Evolutionary conservation across 805 yeast genomes (phyloP).

Genomic region (Cyberlindnera japonica): DNA sequence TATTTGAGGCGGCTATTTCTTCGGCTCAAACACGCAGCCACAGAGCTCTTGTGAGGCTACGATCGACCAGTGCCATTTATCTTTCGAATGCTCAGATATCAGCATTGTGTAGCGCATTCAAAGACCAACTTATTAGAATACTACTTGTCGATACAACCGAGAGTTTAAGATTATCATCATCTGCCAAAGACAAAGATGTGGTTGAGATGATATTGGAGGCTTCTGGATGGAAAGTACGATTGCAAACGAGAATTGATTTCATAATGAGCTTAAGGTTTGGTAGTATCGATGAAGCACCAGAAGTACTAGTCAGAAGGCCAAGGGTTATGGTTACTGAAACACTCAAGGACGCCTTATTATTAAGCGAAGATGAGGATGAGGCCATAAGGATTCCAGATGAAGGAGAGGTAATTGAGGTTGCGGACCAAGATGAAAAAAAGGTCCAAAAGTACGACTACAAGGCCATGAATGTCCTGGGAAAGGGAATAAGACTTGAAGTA

Average conservation of each 20-base stretch:
- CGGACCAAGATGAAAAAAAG: conserved; percentile 16
- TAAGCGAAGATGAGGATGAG: conserved; percentile 14
- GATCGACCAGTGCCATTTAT: conserved; percentile 14
- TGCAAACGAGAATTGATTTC: conserved; percentile 12
- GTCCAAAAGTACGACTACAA: conserved; percentile 21
- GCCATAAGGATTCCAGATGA: conserved; percentile 19
- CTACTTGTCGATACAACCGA: conserved; percentile 18
- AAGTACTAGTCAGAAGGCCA: conserved; percentile 17
- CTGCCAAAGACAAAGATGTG: conserved; percentile 9
- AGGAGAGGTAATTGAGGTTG: conserved; percentile 9
- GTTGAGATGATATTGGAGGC: conserved; percentile 11
- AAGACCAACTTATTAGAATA: conserved; percentile 13
- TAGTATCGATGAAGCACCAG: conserved; percentile 3
- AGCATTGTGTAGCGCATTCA: conserved; percentile 14
- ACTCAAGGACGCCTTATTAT: no score
- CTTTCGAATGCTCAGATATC: conserved; percentile 22
- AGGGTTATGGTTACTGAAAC: conserved; percentile 3
- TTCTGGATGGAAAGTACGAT: conserved; percentile 21
- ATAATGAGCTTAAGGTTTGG: conserved; percentile 10
- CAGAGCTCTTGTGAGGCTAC: conserved; percentile 17
- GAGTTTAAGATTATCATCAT: conserved; percentile 6
- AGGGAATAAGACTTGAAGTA: conserved; percentile 23
- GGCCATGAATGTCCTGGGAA: conserved; percentile 10
- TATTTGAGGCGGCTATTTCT: conserved; percentile 22
- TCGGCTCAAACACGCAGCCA: conserved; percentile 20